These are phyloP conservation scores for Coemansia furcata DNA, from an alignment of 192 early-diverging fungal genomes.

Conservation along the genomic window DNA sequence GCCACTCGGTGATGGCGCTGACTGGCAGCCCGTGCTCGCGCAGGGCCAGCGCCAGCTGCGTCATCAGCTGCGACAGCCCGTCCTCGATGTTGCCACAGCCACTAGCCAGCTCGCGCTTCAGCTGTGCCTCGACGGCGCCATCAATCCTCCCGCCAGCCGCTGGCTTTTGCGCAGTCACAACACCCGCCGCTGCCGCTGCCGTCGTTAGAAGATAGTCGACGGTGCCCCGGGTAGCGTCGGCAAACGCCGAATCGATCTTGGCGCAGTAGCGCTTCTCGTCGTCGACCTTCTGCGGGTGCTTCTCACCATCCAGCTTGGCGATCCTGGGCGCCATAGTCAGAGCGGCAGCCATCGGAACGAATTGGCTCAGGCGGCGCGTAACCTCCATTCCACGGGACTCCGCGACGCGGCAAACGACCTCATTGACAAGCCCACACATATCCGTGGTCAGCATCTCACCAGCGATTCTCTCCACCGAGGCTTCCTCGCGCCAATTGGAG, in stretches of 20 bases:
- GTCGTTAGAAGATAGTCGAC: constrained; percentile 8
- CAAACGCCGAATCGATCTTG: constrained; percentile 17
- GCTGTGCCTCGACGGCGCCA: not conserved
- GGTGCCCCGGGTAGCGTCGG: not conserved
- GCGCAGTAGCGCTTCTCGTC: constrained; percentile 13
- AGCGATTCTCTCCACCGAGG: not conserved
- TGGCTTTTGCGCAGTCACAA: not conserved
- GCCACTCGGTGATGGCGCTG: constrained; percentile 20
- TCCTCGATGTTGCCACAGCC: constrained; percentile 22
- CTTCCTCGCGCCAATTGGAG: constrained; percentile 3
- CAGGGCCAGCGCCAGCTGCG: not conserved
- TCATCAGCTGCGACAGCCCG: constrained; percentile 11
- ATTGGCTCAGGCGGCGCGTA: constrained; percentile 9
- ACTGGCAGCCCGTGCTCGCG: not conserved
- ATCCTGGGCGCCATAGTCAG: constrained; percentile 25
- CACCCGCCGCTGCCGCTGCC: not conserved
- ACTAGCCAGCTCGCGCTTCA: constrained; percentile 2
- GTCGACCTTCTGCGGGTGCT: constrained; percentile 7
- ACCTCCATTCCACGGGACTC: constrained; percentile 11
- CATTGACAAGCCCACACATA: constrained; percentile 17
- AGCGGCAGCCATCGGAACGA: constrained; percentile 9
- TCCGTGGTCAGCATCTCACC: constrained; percentile 17
- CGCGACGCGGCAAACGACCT: constrained; percentile 29
- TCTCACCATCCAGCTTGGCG: constrained; percentile 11
- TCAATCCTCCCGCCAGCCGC: not conserved